Evolutionary conservation across 23 red algal species (phyloP).

Genomic region (Chondrus crispus): DNA sequence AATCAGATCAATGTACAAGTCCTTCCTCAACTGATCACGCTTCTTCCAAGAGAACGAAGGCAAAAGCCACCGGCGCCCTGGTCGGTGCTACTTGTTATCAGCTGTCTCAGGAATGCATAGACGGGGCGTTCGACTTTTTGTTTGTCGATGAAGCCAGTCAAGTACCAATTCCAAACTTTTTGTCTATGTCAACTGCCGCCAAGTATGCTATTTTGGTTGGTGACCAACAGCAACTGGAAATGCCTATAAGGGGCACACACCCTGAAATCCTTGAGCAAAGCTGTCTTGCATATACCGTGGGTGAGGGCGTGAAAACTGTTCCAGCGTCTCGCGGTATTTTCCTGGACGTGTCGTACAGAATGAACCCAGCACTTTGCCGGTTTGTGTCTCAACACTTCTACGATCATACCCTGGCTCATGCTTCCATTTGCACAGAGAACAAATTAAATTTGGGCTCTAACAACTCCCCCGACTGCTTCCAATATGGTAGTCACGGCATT

Average conservation of each 20-base stretch:
- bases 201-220: constrained; percentile 82
- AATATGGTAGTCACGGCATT: too few species aligned
- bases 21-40: neutral
- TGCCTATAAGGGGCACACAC: constrained; percentile 72
- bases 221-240: constrained; percentile 85
- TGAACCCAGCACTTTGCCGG: constrained; percentile 55
- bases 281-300: constrained; percentile 68
- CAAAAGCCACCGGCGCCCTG: neutral
- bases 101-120: constrained; percentile 38
- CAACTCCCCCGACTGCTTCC: too few species aligned
- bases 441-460: neutral
- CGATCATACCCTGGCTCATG: constrained; percentile 22
- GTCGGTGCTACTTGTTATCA: constrained; percentile 81
- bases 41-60: neutral
- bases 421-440: constrained; percentile 21
- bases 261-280: constrained; percentile 31
- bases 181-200: constrained; percentile 57
- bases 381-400: constrained; percentile 78
- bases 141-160: constrained; percentile 95
- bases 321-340: constrained; percentile 61
- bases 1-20: neutral
- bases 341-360: constrained; percentile 48
- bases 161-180: constrained; percentile 75
- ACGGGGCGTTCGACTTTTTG: constrained; percentile 74
- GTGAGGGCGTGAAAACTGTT: constrained; percentile 45